Conservation (phyloP, 1,284 basidiomycete genomes). For the Sanghuangporus weigelae region DNA sequence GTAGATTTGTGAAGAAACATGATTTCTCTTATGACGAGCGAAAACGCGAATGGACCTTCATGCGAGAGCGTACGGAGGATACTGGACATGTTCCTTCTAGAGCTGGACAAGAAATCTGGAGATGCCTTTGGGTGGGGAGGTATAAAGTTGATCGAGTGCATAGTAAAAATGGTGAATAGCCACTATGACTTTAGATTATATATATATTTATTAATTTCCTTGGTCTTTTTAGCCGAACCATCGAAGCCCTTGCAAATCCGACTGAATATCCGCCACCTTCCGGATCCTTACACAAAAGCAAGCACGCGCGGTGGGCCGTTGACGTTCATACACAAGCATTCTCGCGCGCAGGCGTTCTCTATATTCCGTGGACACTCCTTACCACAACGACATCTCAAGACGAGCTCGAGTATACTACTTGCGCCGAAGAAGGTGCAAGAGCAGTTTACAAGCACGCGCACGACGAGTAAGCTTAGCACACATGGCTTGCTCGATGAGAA, state of each 20-base stretch:
- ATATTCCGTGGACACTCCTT: constrained; percentile 59
- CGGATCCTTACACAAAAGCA: constrained; percentile 39
- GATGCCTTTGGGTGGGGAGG: constrained; percentile 56
- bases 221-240: constrained; percentile 34
- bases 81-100: constrained; percentile 23
- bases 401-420: constrained; percentile 50
- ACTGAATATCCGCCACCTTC: constrained; percentile 52
- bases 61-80: constrained; percentile 44
- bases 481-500: constrained; percentile 58
- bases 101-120: constrained; percentile 61
- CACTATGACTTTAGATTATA: constrained; percentile 8
- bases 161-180: constrained; percentile 15
- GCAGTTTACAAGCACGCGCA: constrained; percentile 72
- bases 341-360: constrained; percentile 68
- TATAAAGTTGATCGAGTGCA: constrained; percentile 50
- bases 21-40: constrained; percentile 43
- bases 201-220: constrained; percentile 1
- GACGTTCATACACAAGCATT: constrained; percentile 72
- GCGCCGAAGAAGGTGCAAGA: constrained; percentile 68
- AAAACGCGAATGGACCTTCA: constrained; percentile 58
- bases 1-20: constrained; percentile 28
- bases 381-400: constrained; percentile 31
- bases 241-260: constrained; percentile 61
- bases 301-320: constrained; percentile 49
- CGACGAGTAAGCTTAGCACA: constrained; percentile 60